These are phyloP conservation scores for Fusarium oxysporum DNA, from an alignment of 2,329 filamentous ascomycete genomes.

Conservation along the genomic window DNA sequence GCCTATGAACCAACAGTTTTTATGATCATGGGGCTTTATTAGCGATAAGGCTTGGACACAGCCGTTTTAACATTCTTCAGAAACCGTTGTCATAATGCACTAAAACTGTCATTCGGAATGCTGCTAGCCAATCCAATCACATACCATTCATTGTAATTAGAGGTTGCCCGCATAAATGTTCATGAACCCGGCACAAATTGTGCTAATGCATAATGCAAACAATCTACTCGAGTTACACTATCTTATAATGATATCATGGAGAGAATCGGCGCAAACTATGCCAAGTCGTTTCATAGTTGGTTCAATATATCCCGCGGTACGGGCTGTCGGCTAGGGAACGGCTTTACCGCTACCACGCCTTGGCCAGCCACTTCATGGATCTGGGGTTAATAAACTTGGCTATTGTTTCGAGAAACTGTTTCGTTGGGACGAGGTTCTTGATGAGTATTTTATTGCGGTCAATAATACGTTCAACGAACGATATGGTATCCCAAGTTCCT, in stretches of 20 bases:
- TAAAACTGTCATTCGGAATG: background rate
- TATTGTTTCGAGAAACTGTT: background rate
- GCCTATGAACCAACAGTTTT: background rate
- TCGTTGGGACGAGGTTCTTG: background rate
- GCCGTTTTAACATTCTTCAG: background rate
- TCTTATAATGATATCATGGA: background rate
- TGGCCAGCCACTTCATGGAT: constrained; percentile 10
- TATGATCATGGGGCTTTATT: background rate
- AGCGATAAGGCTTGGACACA: background rate
- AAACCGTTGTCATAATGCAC: background rate
- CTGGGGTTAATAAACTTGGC: background rate
- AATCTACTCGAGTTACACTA: background rate
- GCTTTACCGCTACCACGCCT: constrained; percentile 19
- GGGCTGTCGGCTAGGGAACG: constrained; percentile 38
- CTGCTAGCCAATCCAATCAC: background rate
- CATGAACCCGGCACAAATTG: background rate
- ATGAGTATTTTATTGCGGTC: background rate
- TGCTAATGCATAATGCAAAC: background rate
- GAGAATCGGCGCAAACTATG: background rate
- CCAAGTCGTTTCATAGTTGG: background rate
- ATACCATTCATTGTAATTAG: background rate
- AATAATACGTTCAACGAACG: constrained; percentile 13
- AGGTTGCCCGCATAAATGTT: background rate
- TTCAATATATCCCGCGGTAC: constrained; percentile 24
- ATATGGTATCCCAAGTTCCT: constrained; percentile 19